Evolutionary conservation across 1,139 yeast species (phyloP).

Genomic region (Chernovozyma sophiae-reginae): DNA sequence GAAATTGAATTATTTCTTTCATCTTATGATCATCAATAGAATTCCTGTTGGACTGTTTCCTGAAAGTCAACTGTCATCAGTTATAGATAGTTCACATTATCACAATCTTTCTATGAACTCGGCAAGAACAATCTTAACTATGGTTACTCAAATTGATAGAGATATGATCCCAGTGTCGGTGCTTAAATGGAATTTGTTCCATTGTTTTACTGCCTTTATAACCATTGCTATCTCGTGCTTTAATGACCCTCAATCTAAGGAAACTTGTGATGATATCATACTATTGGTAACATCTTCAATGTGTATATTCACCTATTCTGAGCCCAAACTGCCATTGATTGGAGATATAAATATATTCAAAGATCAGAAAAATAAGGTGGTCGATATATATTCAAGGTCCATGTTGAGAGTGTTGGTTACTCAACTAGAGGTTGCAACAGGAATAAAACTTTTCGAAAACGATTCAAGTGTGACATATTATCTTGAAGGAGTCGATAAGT

Average conservation of each 20-base stretch:
- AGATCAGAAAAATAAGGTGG: conserved; percentile 8
- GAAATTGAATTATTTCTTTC: conserved; percentile 30
- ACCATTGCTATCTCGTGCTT: conserved; percentile 28
- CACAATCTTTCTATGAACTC: conserved; percentile 25
- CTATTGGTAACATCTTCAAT: conserved; percentile 27
- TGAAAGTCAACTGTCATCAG: background rate
- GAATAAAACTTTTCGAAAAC: conserved; percentile 13
- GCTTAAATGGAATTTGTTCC: conserved; percentile 31
- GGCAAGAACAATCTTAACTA: conserved; percentile 32
- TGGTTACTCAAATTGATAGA: conserved; percentile 19
- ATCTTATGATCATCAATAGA: conserved; percentile 34
- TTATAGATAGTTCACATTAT: conserved; percentile 12
- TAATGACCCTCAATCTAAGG: conserved; percentile 27
- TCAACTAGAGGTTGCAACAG: conserved; percentile 21
- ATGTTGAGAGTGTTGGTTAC: conserved; percentile 22
- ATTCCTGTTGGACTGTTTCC: conserved; percentile 23
- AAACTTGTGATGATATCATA: conserved; percentile 25
- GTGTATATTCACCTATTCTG: conserved; percentile 14
- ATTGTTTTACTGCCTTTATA: conserved; percentile 34
- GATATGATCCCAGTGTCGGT: conserved; percentile 15
- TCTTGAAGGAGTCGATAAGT: conserved; percentile 12
- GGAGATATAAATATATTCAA: conserved; percentile 14
- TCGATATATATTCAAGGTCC: conserved; percentile 19
- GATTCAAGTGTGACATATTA: conserved; percentile 18
- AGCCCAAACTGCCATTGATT: background rate